A percentile compares a stretch with the other conserved stretches of the same genome.
These are phyloP conservation scores for Andrographis paniculata DNA, from an alignment of 305 asterid genomes.

Conservation along the genomic window DNA sequence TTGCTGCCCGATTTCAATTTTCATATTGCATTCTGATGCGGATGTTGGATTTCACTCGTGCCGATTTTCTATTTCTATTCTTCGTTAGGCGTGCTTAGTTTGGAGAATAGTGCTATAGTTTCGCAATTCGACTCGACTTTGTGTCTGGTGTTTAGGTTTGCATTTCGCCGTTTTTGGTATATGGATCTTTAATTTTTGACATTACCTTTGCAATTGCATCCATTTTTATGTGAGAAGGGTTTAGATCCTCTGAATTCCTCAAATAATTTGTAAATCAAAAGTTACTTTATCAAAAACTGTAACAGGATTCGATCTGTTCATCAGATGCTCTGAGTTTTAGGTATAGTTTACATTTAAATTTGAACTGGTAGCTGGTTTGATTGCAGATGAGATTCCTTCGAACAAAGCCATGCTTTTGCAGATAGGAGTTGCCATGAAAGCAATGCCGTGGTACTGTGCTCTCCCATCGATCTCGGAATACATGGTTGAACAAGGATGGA, in stretches of 20 bases:
- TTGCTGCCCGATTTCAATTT: too few species aligned
- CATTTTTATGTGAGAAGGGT: neutral
- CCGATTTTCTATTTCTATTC: too few species aligned
- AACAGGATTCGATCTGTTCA: too few species aligned
- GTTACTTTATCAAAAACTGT: too few species aligned
- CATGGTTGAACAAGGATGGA: conserved; percentile 93
- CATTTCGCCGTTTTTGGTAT: neutral
- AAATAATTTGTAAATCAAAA: too few species aligned
- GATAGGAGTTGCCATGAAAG: conserved; percentile 92
- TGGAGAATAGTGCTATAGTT: too few species aligned
- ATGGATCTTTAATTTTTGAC: conserved; percentile 9
- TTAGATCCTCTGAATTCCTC: conserved; percentile 2
- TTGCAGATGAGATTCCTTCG: conserved; percentile 83
- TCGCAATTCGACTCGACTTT: conserved; percentile 11
- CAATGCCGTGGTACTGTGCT: conserved; percentile 82
- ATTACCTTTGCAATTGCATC: neutral
- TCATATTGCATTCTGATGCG: too few species aligned
- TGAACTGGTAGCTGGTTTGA: conserved; percentile 8
- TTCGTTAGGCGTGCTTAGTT: too few species aligned
- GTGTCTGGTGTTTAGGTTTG: neutral
- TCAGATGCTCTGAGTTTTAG: too few species aligned
- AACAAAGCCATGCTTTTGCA: conserved; percentile 86
- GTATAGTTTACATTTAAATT: neutral
- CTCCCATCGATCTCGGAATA: conserved; percentile 82
- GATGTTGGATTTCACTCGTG: too few species aligned